Base-by-base conservation (phyloP, 2,329 filamentous ascomycete genomes). In the Aspergillus ustus region DNA sequence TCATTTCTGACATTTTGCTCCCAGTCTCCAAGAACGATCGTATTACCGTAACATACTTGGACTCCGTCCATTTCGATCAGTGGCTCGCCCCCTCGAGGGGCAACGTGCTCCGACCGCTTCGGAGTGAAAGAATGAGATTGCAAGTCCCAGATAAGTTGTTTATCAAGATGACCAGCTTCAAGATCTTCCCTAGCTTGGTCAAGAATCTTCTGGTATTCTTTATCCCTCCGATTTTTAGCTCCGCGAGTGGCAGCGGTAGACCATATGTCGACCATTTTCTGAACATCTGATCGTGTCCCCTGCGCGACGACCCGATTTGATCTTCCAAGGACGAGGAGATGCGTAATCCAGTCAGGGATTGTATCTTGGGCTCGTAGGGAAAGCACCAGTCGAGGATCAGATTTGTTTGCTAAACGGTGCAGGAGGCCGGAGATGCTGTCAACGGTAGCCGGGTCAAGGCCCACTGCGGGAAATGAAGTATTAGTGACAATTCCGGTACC, bases 61-160 rank as follows among this genome's bases (percentile, higher is more conserved):
- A 94, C 93, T 1, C 92, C 92, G 52, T 89, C 79, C 91, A 99
- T 97, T 73, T 97, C 89, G 2, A 99, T 87, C 0, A 98, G 70
- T 0, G 90, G 83, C 63, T 96, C 89, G 1, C 90, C 89, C 3
- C 81, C 73, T 1, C 66, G 60, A 8, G 63, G 44, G n/a, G 66
- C 53, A 1, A 56, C 49, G 2, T 15, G 2, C 11, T 40, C 34
- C 34, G 34, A 15, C 11, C 5, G 11, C 34, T 2, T 5, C 5
- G 34, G 13, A 40, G 34, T 2, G 34, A 13, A 40, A 2, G 4
- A 5, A 13, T 40, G 34, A 11, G 65, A n/a, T 19, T 54, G 65
- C 31, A 73, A 64, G 60, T 72, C 70, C 49, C 54, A 67, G 17
- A 73, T 66, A 7, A 73, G 62, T 34, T 71, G 64, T 46, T 64